Percentiles rank a stretch among this genome's conserved stretches.
Conservation (phyloP, 345 rosid genomes). For the Salix arbutifolia region DNA sequence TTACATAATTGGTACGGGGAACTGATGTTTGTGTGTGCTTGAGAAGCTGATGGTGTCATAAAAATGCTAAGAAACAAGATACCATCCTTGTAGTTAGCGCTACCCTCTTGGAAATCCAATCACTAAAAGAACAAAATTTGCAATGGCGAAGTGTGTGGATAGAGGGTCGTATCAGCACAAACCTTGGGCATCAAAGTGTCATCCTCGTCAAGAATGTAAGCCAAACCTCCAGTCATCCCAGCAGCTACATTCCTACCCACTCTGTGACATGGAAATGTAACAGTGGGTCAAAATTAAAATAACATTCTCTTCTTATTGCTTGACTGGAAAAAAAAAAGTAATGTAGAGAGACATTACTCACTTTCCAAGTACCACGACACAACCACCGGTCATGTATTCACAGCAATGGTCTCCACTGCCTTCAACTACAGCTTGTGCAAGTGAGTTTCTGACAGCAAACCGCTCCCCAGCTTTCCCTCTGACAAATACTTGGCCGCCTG, state of each 20-base stretch:
- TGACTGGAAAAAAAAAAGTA: not conserved
- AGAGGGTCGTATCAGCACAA: slow-evolving; percentile 5
- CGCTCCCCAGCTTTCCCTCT: slow-evolving; percentile 99
- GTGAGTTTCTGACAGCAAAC: slow-evolving; percentile 97
- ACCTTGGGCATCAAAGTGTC: slow-evolving; percentile 88
- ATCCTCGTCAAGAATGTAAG: slow-evolving; percentile 90
- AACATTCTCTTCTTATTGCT: slow-evolving; percentile 2
- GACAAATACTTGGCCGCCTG: slow-evolving; percentile 90
- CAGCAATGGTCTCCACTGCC: slow-evolving; percentile 98
- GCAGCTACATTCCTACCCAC: slow-evolving; percentile 99
- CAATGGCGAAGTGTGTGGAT: not conserved
- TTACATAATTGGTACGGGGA: not conserved
- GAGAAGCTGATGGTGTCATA: not conserved
- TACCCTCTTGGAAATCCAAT: not conserved
- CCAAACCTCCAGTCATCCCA: slow-evolving; percentile 98
- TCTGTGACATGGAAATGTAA: slow-evolving; percentile 41
- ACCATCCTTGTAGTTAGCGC: not conserved
- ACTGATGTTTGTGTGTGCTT: not conserved
- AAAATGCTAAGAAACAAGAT: not conserved
- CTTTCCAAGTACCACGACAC: slow-evolving; percentile 95
- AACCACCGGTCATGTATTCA: slow-evolving; percentile 99
- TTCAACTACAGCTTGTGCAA: slow-evolving; percentile 96
- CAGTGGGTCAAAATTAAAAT: not conserved
- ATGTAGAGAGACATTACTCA: slow-evolving; percentile 37
- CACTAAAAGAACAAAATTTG: not conserved